Base-by-base conservation (phyloP, 176 grass and related monocot genomes). In the Cenchrus americanus region DNA sequence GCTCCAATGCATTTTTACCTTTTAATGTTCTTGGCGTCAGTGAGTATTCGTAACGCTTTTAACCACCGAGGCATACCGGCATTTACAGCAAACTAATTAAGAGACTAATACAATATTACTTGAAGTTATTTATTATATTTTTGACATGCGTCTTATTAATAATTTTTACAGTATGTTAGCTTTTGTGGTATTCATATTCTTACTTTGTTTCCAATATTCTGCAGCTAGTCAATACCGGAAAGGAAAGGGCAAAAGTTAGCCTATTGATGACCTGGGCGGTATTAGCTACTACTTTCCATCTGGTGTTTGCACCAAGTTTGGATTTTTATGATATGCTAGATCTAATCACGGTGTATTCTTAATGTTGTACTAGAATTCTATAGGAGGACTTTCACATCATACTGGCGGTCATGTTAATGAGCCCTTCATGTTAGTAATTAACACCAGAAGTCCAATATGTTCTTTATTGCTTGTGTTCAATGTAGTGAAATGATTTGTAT, bases 181-280 rank as follows among this genome's bases (percentile, higher is more conserved):
- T 82, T 75, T 69, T 82, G 5, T 69, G 43, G 13, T 81, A 69
- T 82, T 49, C 30, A 3, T 77, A 75, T 51, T 80, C 49, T 79
- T 74, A 80, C 48, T 17, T 69, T 76, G 4, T 70, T 71, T 64
- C 48, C n/a, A 48, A 43, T 68, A 66, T 94, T 84, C 54, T 82
- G 49, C 88, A 98, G 95, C 75, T 98, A 88, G 92, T 98, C 62
- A 98, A 98, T 80, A 95, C 92, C 13, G 95, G 95, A 82, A 92
- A 87, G 49, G 95, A 98, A 80, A 91, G 92, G 77, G 95, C 92
- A 84, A 98, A 98, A 93, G 95, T 95, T 76, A 95, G 95, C 70
- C 71, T 98, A n/a, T 69, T 95, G 83, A 89, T 95, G 89, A 98
- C 90, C 57, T 98, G 95, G 95, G 92, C 90, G 84, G 95, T 98